Conservation (phyloP, 768 basidiomycete species). For the Tricholoma bakamatsutake region DNA sequence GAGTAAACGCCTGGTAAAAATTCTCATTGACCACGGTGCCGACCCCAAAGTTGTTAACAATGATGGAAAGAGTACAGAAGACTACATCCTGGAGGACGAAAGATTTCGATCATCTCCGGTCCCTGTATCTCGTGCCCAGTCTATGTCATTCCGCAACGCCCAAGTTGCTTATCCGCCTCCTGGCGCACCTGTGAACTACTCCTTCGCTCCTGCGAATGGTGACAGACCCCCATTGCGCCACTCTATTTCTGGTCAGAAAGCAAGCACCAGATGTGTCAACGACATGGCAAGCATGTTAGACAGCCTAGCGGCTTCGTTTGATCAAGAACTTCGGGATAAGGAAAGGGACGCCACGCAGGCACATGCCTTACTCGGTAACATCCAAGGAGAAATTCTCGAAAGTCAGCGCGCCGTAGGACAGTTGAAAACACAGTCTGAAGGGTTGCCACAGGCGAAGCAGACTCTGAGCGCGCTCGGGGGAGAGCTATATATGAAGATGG, state of each 20-base stretch:
- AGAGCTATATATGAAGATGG: slow-evolving; percentile 71
- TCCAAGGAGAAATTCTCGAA: slow-evolving; percentile 87
- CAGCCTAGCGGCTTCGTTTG: slow-evolving; percentile 82
- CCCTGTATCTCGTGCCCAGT: slow-evolving; percentile 57
- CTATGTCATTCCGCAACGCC: slow-evolving; percentile 71
- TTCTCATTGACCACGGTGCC: slow-evolving; percentile 93
- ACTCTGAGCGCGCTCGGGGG: slow-evolving; percentile 56
- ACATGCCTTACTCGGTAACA: slow-evolving; percentile 76
- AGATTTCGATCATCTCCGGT: slow-evolving; percentile 90
- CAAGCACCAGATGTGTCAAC: slow-evolving; percentile 77
- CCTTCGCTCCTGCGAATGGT: slow-evolving; percentile 45
- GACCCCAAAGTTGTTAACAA: slow-evolving; percentile 92
- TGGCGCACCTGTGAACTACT: slow-evolving; percentile 14
- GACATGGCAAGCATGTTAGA: slow-evolving; percentile 86
- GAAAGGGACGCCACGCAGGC: slow-evolving; percentile 91
- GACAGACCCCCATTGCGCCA: slow-evolving; percentile 76
- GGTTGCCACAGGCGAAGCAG: slow-evolving; percentile 54
- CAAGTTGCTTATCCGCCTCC: slow-evolving; percentile 51
- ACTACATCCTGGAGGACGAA: slow-evolving; percentile 98
- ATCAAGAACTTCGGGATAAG: slow-evolving; percentile 86
- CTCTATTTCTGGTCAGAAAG: slow-evolving; percentile 79
- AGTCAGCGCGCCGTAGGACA: slow-evolving; percentile 69
- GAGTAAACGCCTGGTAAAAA: slow-evolving; percentile 91
- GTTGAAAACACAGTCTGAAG: slow-evolving; percentile 65
- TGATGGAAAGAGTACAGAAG: slow-evolving; percentile 96